Conservation (phyloP, 2,329 filamentous ascomycete species). For the Coniochaeta sp. region DNA sequence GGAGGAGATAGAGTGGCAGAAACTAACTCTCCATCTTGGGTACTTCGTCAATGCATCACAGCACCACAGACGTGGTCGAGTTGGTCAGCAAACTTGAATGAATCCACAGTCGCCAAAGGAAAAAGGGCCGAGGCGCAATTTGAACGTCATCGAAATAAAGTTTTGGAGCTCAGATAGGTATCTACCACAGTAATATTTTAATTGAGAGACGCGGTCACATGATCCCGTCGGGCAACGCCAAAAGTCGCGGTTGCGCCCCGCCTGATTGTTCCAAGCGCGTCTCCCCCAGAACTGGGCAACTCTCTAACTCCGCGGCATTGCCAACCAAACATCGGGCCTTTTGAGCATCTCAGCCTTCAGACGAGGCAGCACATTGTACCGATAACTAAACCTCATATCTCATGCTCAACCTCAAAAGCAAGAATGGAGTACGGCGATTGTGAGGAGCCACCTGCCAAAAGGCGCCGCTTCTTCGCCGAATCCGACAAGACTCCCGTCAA, state of each 20-base stretch:
- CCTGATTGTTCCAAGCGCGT: slow-evolving; percentile 22
- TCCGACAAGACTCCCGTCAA: neutral
- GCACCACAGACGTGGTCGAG: neutral
- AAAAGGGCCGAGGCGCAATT: too few relatives aligned
- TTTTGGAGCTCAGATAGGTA: neutral
- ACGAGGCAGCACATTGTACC: neutral
- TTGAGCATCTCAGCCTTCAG: neutral
- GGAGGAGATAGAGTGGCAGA: neutral
- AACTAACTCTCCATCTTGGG: slow-evolving; percentile 8
- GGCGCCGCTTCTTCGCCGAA: slow-evolving; percentile 16
- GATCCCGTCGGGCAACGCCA: slow-evolving; percentile 21
- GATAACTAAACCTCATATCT: neutral
- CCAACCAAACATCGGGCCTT: too few relatives aligned
- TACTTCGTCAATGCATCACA: slow-evolving; percentile 3
- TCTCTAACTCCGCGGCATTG: too few relatives aligned
- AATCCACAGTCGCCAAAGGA: too few relatives aligned
- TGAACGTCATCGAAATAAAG: neutral
- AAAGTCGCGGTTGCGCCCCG: slow-evolving; percentile 4
- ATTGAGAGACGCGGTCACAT: slow-evolving; percentile 35
- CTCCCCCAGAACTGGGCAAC: slow-evolving; percentile 22
- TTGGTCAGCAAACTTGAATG: too few relatives aligned
- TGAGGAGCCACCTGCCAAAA: slow-evolving; percentile 24
- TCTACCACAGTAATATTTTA: too few relatives aligned
- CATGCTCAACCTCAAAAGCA: too few relatives aligned
- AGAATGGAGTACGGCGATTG: slow-evolving; percentile 32